Conservation (phyloP, 257 asterid species). For the Nicotiana paniculata region DNA sequence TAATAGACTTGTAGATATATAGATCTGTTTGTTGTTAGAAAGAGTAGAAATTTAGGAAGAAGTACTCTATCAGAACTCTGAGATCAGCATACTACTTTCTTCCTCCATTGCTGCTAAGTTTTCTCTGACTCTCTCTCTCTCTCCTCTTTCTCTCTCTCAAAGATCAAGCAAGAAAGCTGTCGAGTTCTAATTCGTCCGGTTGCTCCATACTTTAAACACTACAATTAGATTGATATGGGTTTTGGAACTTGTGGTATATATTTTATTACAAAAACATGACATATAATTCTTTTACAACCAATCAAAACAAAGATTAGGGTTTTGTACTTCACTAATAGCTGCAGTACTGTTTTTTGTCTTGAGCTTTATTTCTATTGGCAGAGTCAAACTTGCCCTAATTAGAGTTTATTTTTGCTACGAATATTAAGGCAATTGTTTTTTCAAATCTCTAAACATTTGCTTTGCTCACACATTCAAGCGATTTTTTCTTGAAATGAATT, state of each 20-base stretch:
- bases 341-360: not conserved
- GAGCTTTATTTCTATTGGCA: not conserved
- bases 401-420: constrained; percentile 23
- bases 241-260: not conserved
- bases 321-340: not conserved
- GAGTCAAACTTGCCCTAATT: constrained; percentile 30
- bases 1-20: constrained; percentile 18
- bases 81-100: constrained; percentile 33
- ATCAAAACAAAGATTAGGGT: constrained; percentile 17
- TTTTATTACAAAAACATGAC: not conserved
- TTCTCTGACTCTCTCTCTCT: not conserved
- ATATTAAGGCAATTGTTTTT: not conserved
- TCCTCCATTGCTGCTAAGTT: constrained; percentile 24
- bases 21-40: constrained; percentile 48
- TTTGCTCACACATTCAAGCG: not conserved
- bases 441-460: not conserved
- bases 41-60: constrained; percentile 27
- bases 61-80: constrained; percentile 27
- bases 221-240: not conserved
- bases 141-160: constrained; percentile 13
- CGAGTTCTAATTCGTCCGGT: constrained; percentile 41
- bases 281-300: not conserved
- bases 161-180: constrained; percentile 33
- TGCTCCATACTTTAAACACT: not conserved
- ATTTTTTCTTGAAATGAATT: not conserved